Evolutionary conservation across 2,329 filamentous ascomycete species (phyloP), one percentile per base, ranked within the genome.

Genomic region (Ceratocystis huliohia): DNA sequence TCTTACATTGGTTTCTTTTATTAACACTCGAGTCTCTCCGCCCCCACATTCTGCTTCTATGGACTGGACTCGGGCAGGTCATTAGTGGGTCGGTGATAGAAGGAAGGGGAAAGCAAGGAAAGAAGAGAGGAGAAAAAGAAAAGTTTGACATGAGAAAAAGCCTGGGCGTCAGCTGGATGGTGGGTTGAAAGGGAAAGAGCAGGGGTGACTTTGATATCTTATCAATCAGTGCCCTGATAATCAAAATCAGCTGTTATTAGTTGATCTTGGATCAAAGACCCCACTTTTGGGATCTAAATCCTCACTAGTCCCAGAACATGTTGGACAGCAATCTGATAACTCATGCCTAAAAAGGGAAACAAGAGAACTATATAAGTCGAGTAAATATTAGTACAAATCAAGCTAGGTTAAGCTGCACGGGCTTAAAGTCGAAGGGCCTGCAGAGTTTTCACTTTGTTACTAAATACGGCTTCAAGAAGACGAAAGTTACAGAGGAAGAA

Each of bases 381-480:
- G 33, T 63, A 10, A 33, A n/a, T 10, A 33, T 57, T 17, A 8
- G 53, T 20, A 8, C 28, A 15, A 17, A 17, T 50, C 17, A n/a
- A 50, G n/a, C n/a, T 3, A 53, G 8, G 6, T 28, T 7, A 33
- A n/a, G 28, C 28, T 59, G 56, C 56, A 59, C 56, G 28, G 56
- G 56, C 56, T n/a, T 30, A 59, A 59, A 37, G 30, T 37, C 20
- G 20, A 50, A 63, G 25, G 37, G 45, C 37, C 28, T 64, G 62
- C 33, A 64, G 46, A 64, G 46, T 56, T 64, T 64, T 64, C 62
- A 41, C 46, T 13, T 17, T 20, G 48, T 64, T 64, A 30, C 30
- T n/a, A 37, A 59, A 22, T 33, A 28, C 37, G 7, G 61, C 37
- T 15, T 15, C 8, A 41, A 41, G 37, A 41, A 41, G 37, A 41